phyloP scores from a whole-genome alignment of 208 protist genomes.

The Wallacemonas collosoma region DNA sequence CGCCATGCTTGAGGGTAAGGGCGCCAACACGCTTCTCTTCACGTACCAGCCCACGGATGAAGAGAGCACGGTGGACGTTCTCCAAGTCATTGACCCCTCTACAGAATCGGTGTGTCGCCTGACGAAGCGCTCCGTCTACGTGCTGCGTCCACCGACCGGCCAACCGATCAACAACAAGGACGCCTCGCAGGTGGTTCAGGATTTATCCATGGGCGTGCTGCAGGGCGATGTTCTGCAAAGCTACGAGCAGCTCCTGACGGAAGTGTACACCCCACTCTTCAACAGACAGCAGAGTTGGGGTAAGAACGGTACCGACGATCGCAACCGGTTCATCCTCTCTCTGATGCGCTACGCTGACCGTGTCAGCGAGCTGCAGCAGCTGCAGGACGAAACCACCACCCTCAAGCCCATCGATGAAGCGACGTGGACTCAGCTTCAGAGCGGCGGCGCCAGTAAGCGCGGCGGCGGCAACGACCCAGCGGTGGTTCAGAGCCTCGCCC shows the following conservation, averaged over 20 bases:
- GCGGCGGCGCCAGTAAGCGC: slow-evolving; percentile 66
- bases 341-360: slow-evolving; percentile 90
- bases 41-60: slow-evolving; percentile 66
- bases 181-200: slow-evolving; percentile 72
- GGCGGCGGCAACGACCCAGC: slow-evolving; percentile 76
- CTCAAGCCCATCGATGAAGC: slow-evolving; percentile 61
- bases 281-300: slow-evolving; percentile 83
- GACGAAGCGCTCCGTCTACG: slow-evolving; percentile 82
- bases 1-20: slow-evolving; percentile 80
- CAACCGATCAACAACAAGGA: slow-evolving; percentile 81
- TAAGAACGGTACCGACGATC: slow-evolving; percentile 85
- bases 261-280: slow-evolving; percentile 92
- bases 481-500: slow-evolving; percentile 64
- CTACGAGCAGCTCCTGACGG: slow-evolving; percentile 88
- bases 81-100: slow-evolving; percentile 70
- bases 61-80: slow-evolving; percentile 54
- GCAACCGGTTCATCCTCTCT: slow-evolving; percentile 84
- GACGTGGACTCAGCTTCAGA: slow-evolving; percentile 83
- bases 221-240: slow-evolving; percentile 81
- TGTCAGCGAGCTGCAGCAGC: slow-evolving; percentile 88
- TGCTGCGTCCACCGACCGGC: slow-evolving; percentile 55
- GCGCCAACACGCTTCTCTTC: slow-evolving; percentile 81
- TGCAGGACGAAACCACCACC: slow-evolving; percentile 67
- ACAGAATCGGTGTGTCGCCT: slow-evolving; percentile 65
- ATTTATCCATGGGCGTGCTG: slow-evolving; percentile 85